Conservation (phyloP, 306 rosid species). For the Quercus rubra region DNA sequence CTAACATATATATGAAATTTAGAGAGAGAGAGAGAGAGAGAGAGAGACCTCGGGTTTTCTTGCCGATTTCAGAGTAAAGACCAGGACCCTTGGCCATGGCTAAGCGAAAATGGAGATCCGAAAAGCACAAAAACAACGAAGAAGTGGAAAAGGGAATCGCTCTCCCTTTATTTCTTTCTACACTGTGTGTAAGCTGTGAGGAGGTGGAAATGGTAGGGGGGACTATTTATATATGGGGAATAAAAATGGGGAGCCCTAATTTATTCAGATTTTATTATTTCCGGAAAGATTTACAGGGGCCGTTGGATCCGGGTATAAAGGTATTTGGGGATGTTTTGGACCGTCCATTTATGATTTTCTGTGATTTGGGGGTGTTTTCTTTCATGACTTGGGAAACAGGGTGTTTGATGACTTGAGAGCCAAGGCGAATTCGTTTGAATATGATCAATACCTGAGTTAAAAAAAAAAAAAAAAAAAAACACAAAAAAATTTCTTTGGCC, state of each 20-base stretch:
- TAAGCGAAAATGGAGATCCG: slow-evolving; percentile 29
- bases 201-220: background rate
- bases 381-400: background rate
- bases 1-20: background rate
- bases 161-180: background rate
- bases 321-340: background rate
- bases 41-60: slow-evolving; percentile 69
- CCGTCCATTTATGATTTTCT: slow-evolving; percentile 18
- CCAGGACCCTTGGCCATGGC: slow-evolving; percentile 92
- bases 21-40: slow-evolving; percentile 11
- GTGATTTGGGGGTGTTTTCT: background rate
- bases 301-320: slow-evolving; percentile 31
- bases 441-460: background rate
- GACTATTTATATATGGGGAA: background rate
- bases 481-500: too few relatives aligned
- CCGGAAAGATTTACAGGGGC: background rate
- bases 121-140: background rate
- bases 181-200: too few relatives aligned
- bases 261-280: background rate
- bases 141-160: background rate
- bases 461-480: too few relatives aligned
- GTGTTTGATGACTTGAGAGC: background rate
- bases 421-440: background rate
- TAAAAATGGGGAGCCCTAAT: slow-evolving; percentile 35
- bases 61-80: slow-evolving; percentile 90